A percentile compares a stretch with the other conserved stretches of the same genome.
These are phyloP conservation scores for Paramecium bursaria DNA, from an alignment of 73 alveolate species.

Conservation along the genomic window DNA sequence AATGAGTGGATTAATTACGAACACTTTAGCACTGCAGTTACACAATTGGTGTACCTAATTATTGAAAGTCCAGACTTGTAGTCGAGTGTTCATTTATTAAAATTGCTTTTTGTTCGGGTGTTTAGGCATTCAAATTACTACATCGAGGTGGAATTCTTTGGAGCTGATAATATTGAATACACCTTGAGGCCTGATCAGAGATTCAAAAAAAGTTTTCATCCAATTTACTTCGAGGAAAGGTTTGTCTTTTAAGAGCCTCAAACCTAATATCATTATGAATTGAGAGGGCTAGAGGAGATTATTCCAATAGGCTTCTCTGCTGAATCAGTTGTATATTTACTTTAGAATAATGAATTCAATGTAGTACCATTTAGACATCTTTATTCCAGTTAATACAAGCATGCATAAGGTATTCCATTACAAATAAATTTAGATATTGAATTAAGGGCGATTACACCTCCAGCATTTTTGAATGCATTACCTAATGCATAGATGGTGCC, in stretches of 20 bases:
- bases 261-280: slow-evolving; percentile 23
- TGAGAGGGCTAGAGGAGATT: slow-evolving; percentile 46
- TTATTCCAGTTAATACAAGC: not conserved
- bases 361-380: not conserved
- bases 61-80: slow-evolving; percentile 13
- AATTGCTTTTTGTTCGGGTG: slow-evolving; percentile 5
- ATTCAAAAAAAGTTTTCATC: slow-evolving; percentile 5
- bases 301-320: slow-evolving; percentile 65
- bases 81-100: slow-evolving; percentile 4
- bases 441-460: not conserved
- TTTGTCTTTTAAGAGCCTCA: not conserved
- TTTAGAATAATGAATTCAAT: slow-evolving; percentile 51
- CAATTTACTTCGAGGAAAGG: slow-evolving; percentile 4
- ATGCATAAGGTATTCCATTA: slow-evolving; percentile 1
- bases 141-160: not conserved
- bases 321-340: slow-evolving; percentile 37
- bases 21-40: slow-evolving; percentile 1
- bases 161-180: not conserved
- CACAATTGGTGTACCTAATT: slow-evolving; percentile 9
- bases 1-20: slow-evolving; percentile 8
- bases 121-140: slow-evolving; percentile 8
- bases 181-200: not conserved
- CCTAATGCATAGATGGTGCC: not conserved
- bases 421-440: slow-evolving; percentile 1
- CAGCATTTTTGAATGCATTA: not conserved